These are phyloP conservation scores for Athelia psychrophila DNA, from an alignment of 1,284 basidiomycete genomes.

Conservation along the genomic window DNA sequence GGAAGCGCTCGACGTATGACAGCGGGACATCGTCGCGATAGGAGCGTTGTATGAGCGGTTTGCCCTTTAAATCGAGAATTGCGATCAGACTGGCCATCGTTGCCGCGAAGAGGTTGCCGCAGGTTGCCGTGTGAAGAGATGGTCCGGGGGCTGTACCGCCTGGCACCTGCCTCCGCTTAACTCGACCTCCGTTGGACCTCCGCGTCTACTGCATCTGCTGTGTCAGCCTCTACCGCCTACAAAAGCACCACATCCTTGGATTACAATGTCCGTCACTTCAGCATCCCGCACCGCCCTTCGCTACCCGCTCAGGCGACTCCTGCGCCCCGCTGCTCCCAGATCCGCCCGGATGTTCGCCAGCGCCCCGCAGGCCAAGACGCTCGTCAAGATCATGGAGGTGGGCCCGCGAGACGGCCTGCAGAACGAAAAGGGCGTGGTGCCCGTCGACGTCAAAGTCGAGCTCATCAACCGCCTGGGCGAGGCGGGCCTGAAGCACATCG, in stretches of 20 bases:
- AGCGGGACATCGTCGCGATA: conserved; percentile 95
- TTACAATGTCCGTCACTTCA: neutral
- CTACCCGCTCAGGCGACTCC: neutral
- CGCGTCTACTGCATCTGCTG: no score
- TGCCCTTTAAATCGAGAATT: conserved; percentile 98
- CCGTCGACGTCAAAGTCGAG: conserved; percentile 76
- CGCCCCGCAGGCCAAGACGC: conserved; percentile 21
- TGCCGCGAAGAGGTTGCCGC: no score
- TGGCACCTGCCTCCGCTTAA: no score
- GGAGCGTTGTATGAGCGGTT: conserved; percentile 96
- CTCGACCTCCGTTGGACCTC: no score
- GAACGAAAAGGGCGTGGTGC: conserved; percentile 80
- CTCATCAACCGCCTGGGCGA: conserved; percentile 75
- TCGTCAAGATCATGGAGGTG: conserved; percentile 85
- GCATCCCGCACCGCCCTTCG: neutral
- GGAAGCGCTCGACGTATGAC: conserved; percentile 89
- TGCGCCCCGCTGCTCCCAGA: neutral
- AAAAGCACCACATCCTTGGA: neutral
- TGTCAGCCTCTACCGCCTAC: no score
- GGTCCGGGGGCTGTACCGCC: no score
- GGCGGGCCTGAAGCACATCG: conserved; percentile 75
- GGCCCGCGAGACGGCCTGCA: conserved; percentile 92
- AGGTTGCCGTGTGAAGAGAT: no score
- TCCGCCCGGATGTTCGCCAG: neutral
- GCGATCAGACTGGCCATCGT: conserved; percentile 56